Evolutionary conservation across 257 asterid genomes (phyloP).

Genomic region (Jacaranda copaia): DNA sequence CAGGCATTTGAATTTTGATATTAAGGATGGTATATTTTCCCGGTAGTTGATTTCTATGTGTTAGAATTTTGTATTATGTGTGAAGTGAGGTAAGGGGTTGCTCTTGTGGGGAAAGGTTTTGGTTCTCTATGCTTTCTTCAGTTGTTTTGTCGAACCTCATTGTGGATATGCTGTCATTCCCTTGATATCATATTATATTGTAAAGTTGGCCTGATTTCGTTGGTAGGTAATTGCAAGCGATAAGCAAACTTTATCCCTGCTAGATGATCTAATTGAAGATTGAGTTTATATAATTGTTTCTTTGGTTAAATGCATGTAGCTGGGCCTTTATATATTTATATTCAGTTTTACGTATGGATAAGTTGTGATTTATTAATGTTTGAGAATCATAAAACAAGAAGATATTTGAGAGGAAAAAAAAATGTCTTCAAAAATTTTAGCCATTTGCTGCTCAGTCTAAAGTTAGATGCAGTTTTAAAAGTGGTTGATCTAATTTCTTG

Average conservation of each 20-base stretch:
- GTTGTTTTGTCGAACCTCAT: not conserved
- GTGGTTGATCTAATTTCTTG: no score
- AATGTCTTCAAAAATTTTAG: no score
- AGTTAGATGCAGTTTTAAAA: no score
- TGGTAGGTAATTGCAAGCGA: not conserved
- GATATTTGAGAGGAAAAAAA: no score
- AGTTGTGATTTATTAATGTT: no score
- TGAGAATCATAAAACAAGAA: no score
- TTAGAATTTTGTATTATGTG: not conserved
- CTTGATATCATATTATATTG: not conserved
- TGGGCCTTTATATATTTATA: no score
- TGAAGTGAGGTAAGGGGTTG: not conserved
- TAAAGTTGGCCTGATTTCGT: not conserved
- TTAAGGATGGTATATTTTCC: not conserved
- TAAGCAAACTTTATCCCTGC: not conserved
- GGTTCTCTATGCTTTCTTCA: not conserved
- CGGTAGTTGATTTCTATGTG: not conserved
- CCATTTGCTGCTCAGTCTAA: no score
- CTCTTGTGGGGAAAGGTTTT: not conserved
- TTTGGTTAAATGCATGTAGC: not conserved
- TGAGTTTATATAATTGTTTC: not conserved
- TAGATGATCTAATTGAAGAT: not conserved
- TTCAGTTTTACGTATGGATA: no score
- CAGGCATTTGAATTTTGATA: constrained; percentile 42
- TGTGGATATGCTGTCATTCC: no score